Evolutionary conservation across 441 rosid species (phyloP), one percentile per base, ranked within the genome.

Genomic region (Erodium moschatum): DNA sequence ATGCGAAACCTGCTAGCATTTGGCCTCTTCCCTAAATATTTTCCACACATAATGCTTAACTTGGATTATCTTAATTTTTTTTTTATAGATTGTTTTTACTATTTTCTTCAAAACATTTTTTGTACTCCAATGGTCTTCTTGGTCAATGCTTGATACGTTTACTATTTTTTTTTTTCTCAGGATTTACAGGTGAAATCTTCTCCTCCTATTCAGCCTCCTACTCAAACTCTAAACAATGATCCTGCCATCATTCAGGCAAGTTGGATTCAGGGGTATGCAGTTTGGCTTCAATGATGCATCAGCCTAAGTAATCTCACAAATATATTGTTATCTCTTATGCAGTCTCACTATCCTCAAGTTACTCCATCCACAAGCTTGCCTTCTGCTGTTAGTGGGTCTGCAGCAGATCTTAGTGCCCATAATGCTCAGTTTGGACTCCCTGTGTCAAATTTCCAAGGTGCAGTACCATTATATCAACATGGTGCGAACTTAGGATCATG

Each of bases 171-270:
- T 31, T 50, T 6, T 68, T 77, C 75, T 65, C 81, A 92, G 98
- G 98, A 92, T 78, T 84, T 92, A 71, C 98, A 90, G 82, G 98
- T 92, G 70, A 92, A 89, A 83, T 89, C 96, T 70, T 90, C 94
- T 73, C 88, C 96, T 20, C 94, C 90, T 52, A 88, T 73, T 68
- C 95, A 89, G 80, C 64, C 31, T n/a, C 80, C 96, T 64, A 70
- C 81, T 38, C 84, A 83, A 4, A 77, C 89, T 50, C 74, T 92
- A 67, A 86, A 86, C 81, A 87, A 85, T 80, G 98, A 92, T 69
- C 97, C 97, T 12, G 97, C 97, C 74, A 92, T 92, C 46, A 92
- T 92, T 72, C 97, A 92, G 96, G 97, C 89, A 67, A 74, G 56
- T 69, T 19, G 67, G 60, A 6, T 52, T 52, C 50, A 67, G 56